Evolutionary conservation across 2,329 filamentous ascomycete species (phyloP).

Genomic region (Bimuria novae-zelandiae): DNA sequence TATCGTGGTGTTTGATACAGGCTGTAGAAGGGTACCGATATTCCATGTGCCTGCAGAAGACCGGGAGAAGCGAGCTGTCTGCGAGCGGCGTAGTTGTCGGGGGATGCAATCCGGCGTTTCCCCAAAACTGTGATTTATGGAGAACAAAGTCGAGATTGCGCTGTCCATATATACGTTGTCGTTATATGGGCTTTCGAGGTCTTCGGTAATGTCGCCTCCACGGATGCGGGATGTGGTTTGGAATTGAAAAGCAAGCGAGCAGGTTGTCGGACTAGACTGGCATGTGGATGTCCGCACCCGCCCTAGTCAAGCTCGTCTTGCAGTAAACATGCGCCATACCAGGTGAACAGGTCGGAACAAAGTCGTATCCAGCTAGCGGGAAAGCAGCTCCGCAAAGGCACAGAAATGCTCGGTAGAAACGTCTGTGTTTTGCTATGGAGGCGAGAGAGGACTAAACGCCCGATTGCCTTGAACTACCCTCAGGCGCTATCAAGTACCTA

Average conservation of each 20-base stretch:
- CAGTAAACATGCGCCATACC: constrained; percentile 28
- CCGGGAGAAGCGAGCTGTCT: neutral
- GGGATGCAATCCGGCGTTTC: neutral
- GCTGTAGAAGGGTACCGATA: neutral
- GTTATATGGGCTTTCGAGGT: neutral
- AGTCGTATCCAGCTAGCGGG: constrained; percentile 25
- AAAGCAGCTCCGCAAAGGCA: constrained; percentile 46
- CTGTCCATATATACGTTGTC: neutral
- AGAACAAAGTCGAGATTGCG: neutral
- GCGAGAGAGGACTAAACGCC: constrained; percentile 62
- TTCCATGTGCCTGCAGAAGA: neutral
- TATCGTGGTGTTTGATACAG: neutral
- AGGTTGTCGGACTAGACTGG: constrained; percentile 14
- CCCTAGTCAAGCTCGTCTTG: constrained; percentile 19
- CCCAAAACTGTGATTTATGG: neutral
- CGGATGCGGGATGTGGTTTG: constrained; percentile 13
- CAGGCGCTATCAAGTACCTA: constrained; percentile 67
- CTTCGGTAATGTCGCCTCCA: neutral
- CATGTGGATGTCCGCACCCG: constrained; percentile 22
- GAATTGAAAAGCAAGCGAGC: constrained; percentile 33
- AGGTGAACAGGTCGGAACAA: constrained; percentile 26
- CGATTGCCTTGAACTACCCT: constrained; percentile 50
- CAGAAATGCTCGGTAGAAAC: constrained; percentile 48
- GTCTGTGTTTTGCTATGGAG: constrained; percentile 71
- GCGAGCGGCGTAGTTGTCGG: neutral